Evolutionary conservation across 768 basidiomycete genomes (phyloP).

Genomic region (Collybiopsis confluens): DNA sequence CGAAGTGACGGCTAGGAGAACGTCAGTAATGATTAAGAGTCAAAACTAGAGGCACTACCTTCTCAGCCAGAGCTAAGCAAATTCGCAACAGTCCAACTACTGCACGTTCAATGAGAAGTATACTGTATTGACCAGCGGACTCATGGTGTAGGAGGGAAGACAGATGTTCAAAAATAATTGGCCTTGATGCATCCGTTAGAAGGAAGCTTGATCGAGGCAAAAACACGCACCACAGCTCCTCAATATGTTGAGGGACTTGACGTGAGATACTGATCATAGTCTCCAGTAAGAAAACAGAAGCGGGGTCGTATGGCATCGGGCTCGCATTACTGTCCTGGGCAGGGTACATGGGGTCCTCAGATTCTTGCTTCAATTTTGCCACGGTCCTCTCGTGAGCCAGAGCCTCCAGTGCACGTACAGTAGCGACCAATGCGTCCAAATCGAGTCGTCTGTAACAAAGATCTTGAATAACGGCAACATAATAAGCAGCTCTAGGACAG

Average conservation of each 20-base stretch:
- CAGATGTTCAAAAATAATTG: slow-evolving; percentile 90
- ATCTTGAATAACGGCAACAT: slow-evolving; percentile 1
- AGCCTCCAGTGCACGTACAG: slow-evolving; percentile 81
- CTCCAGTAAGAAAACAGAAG: slow-evolving; percentile 91
- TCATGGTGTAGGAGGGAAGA: slow-evolving; percentile 62
- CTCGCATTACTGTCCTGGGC: slow-evolving; percentile 39
- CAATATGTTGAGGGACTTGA: slow-evolving; percentile 72
- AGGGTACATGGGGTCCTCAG: slow-evolving; percentile 49
- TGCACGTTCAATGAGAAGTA: slow-evolving; percentile 89
- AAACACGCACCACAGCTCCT: slow-evolving; percentile 77
- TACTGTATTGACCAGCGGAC: slow-evolving; percentile 76
- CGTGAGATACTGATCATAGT: slow-evolving; percentile 88
- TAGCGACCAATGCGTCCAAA: slow-evolving; percentile 74
- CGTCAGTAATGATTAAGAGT: not conserved
- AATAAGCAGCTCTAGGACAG: not conserved
- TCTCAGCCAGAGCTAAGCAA: slow-evolving; percentile 77
- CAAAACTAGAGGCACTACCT: slow-evolving; percentile 39
- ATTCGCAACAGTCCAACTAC: slow-evolving; percentile 85
- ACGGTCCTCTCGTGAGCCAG: slow-evolving; percentile 88
- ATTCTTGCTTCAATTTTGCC: slow-evolving; percentile 67
- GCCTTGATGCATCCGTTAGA: slow-evolving; percentile 50
- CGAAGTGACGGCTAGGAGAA: slow-evolving; percentile 64
- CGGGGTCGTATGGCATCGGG: slow-evolving; percentile 88
- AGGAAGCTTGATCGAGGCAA: not conserved
- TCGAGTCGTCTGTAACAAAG: slow-evolving; percentile 62